Percentiles rank a stretch among this genome's conserved stretches.
Evolutionary conservation across 2,329 filamentous ascomycete genomes (phyloP).

Genomic region (Hyphodiscus sp.): DNA sequence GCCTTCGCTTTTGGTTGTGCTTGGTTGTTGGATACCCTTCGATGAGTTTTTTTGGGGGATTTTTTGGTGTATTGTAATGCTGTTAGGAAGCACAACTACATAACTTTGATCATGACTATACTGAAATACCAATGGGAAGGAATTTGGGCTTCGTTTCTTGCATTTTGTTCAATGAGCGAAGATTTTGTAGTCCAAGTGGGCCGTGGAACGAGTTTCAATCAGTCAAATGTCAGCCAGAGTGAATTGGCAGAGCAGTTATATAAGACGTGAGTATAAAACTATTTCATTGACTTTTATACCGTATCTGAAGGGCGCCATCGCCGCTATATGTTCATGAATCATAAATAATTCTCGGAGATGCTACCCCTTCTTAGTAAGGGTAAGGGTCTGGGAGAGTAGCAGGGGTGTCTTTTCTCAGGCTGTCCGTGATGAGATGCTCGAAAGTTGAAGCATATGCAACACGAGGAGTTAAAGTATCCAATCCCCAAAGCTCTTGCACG

Average conservation of each 20-base stretch:
- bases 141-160: background rate
- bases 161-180: background rate
- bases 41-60: background rate
- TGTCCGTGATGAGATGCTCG: conserved; percentile 23
- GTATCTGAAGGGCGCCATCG: background rate
- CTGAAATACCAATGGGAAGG: background rate
- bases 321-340: conserved; percentile 2
- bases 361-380: conserved; percentile 5
- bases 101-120: too few species aligned
- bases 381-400: conserved; percentile 18
- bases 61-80: background rate
- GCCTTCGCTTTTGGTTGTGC: background rate
- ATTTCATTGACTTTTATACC: background rate
- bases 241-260: background rate
- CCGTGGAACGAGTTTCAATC: too few species aligned
- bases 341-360: background rate
- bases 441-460: conserved; percentile 20
- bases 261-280: background rate
- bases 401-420: conserved; percentile 20
- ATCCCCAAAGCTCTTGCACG: conserved; percentile 36
- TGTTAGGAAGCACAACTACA: background rate
- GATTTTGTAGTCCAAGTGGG: background rate
- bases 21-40: background rate
- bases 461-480: conserved; percentile 22
- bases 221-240: too few species aligned